These are phyloP conservation scores for Acacia concinna DNA, from an alignment of 331 rosid genomes.

Conservation along the genomic window DNA sequence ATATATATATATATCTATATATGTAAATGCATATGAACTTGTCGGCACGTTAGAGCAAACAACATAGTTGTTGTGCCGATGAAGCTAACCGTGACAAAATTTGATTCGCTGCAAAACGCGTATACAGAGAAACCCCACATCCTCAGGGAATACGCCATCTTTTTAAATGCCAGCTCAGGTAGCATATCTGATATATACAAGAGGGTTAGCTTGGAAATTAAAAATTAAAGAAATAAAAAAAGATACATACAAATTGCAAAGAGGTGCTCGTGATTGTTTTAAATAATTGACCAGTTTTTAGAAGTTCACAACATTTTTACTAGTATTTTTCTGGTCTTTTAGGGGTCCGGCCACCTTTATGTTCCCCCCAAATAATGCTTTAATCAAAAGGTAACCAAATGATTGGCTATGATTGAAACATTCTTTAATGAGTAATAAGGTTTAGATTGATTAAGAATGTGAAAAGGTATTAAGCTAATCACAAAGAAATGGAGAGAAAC, in stretches of 20 bases:
- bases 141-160: conserved; percentile 20
- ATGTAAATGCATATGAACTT: conserved; percentile 5
- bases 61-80: conserved; percentile 27
- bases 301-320: conserved; percentile 2
- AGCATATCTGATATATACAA: conserved; percentile 16
- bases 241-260: conserved; percentile 11
- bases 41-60: conserved; percentile 52
- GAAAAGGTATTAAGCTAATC: conserved; percentile 12
- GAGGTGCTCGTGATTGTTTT: background rate
- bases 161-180: conserved; percentile 37
- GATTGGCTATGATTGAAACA: conserved; percentile 48
- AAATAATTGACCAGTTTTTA: background rate
- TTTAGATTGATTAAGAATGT: background rate
- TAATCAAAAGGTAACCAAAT: conserved; percentile 39
- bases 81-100: conserved; percentile 42
- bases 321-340: conserved; percentile 21
- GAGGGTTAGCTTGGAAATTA: background rate
- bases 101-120: conserved; percentile 44
- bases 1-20: background rate
- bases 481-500: conserved; percentile 13
- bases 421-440: conserved; percentile 31
- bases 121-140: conserved; percentile 17
- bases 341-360: conserved; percentile 38
- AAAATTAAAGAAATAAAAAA: background rate
- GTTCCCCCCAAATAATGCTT: conserved; percentile 17